Evolutionary conservation across 176 grass and related monocot species (phyloP).

Genomic region (Bromus sterilis): DNA sequence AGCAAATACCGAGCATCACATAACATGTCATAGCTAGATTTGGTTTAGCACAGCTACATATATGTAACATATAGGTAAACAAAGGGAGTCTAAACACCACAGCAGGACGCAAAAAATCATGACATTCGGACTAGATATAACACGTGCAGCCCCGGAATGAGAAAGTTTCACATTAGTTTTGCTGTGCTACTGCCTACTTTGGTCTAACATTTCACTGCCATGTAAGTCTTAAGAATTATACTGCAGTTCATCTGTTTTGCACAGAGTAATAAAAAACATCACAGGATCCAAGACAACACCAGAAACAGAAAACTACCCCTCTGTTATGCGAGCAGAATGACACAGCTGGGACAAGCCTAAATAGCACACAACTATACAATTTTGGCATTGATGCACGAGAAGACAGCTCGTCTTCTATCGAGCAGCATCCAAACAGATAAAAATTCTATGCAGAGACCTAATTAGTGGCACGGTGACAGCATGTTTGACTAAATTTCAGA

Average conservation of each 20-base stretch:
- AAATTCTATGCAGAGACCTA: neutral
- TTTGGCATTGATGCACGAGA: conserved; percentile 8
- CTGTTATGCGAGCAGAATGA: neutral
- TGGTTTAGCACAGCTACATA: neutral
- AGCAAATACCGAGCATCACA: neutral
- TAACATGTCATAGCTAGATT: neutral
- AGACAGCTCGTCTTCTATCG: neutral
- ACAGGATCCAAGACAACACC: neutral
- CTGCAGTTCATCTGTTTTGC: conserved; percentile 3
- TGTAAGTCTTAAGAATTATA: neutral
- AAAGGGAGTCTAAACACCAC: neutral
- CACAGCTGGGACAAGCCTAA: neutral
- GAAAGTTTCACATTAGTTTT: neutral
- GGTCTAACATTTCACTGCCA: neutral
- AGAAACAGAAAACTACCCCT: neutral
- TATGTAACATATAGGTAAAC: neutral
- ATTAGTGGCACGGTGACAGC: neutral
- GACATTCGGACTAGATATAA: conserved; percentile 3
- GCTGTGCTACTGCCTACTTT: neutral
- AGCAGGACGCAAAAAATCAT: conserved; percentile 3
- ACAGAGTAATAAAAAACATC: neutral
- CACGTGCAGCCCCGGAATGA: neutral
- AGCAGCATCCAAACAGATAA: neutral
- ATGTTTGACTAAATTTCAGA: neutral
- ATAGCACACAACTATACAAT: neutral